Evolutionary conservation across 2,329 filamentous ascomycete genomes (phyloP), one percentile per base, ranked within the genome.

Genomic region (Chrysoporthe deuterocubensis): DNA sequence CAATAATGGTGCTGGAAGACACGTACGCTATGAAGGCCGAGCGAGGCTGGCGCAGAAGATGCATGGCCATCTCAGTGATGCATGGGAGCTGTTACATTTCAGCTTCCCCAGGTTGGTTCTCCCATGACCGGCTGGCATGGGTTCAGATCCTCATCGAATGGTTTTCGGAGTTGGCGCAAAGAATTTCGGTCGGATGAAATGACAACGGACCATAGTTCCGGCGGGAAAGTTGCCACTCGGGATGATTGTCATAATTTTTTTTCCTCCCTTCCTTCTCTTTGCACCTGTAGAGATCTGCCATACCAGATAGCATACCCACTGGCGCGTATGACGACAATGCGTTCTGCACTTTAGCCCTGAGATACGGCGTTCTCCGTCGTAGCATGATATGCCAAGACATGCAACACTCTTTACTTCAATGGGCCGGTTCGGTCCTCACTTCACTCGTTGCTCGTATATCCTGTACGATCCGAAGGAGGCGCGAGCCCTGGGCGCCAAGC

Each of bases 1-100:
- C 76, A 74, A 59, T 81, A 71, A 78, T 26, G 34, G 34, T 34
- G 8, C 26, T 42, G 21, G 3, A 61, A 3, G 18, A 16, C 16
- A 54, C 52, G 5, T 21, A 26, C 46, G 8, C 7, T 13, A 5
- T 5, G 44, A 46, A 14, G 44, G 14, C 44, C 13, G 44, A 46
- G 18, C 18, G 13, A 46, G 44, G 37, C 37, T 46, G 44, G 5
- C 5, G 50, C 16, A 54, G 26, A 16, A 32, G 13, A 37, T 32
- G 57, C 57, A 60, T 60, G 57, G 26, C 34, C 32, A 57, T 57
- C 54, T 37, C 3, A 18, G 32, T 2, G 14, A 59, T 44, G 57
- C 40, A 50, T 32, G 59, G n/a, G 59, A 50, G 59, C 59, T 62
- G 21, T 62, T 43, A 62, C n/a, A 62, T 50, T 37, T 48, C 37